Conservation (phyloP, 768 basidiomycete species). For the Russula abietina region DNA sequence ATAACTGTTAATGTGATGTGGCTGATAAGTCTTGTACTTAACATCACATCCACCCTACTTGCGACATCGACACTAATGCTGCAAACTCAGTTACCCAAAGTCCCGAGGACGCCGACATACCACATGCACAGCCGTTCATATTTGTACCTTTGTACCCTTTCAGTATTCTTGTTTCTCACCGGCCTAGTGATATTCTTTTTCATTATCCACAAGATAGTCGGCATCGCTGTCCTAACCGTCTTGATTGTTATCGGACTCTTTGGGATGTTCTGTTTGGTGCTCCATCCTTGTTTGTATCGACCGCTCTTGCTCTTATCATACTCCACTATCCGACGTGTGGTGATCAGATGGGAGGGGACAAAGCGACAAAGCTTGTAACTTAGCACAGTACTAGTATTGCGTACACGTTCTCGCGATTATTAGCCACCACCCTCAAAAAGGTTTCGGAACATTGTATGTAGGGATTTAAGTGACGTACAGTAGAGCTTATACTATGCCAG, state of each 20-base stretch:
- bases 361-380: too few species aligned
- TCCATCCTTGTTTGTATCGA: not conserved
- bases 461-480: too few species aligned
- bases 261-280: not conserved
- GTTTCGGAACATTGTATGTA: too few species aligned
- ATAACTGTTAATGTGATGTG: slow-evolving; percentile 16
- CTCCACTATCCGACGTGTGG: too few species aligned
- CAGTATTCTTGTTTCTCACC: slow-evolving; percentile 43
- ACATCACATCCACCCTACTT: slow-evolving; percentile 12
- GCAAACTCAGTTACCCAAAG: slow-evolving; percentile 17
- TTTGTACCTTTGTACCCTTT: too few species aligned
- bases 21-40: slow-evolving; percentile 19
- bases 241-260: slow-evolving; percentile 1
- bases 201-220: slow-evolving; percentile 25
- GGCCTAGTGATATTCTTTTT: slow-evolving; percentile 42
- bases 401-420: too few species aligned
- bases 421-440: too few species aligned
- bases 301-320: not conserved
- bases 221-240: not conserved
- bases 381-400: too few species aligned
- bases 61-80: slow-evolving; percentile 10
- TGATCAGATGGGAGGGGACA: too few species aligned
- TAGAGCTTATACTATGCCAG: too few species aligned
- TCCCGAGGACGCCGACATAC: too few species aligned
- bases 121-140: too few species aligned